A percentile compares a stretch with the other conserved stretches of the same genome.
phyloP scores from a whole-genome alignment of 2,329 filamentous ascomycete species.

The Venturia pyrina region DNA sequence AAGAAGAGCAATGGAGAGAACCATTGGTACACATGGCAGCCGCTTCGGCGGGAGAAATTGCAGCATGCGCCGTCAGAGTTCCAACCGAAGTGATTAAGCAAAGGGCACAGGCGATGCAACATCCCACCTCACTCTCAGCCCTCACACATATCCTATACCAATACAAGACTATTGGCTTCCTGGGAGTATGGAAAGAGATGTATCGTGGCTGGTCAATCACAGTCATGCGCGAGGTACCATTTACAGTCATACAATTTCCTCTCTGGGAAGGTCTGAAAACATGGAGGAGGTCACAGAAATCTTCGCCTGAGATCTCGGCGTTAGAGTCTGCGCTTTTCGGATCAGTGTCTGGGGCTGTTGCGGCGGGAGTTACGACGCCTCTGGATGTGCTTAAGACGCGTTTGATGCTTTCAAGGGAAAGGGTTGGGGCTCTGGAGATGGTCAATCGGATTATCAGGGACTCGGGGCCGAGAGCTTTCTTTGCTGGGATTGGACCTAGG shows the following conservation, averaged over 20 bases:
- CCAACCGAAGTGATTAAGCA: slow-evolving; percentile 98
- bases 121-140: slow-evolving; percentile 58
- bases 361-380: slow-evolving; percentile 82
- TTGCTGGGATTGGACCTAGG: slow-evolving; percentile 67
- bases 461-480: slow-evolving; percentile 59
- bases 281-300: slow-evolving; percentile 41
- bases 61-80: slow-evolving; percentile 84
- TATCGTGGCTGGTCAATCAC: slow-evolving; percentile 92
- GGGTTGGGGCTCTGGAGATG: slow-evolving; percentile 48
- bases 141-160: slow-evolving; percentile 55
- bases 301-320: slow-evolving; percentile 45
- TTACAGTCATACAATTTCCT: slow-evolving; percentile 94
- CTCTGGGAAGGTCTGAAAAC: slow-evolving; percentile 90
- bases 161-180: slow-evolving; percentile 29
- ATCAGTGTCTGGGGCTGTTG: slow-evolving; percentile 70
- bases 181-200: slow-evolving; percentile 65
- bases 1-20: slow-evolving; percentile 16
- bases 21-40: slow-evolving; percentile 64
- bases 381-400: slow-evolving; percentile 94
- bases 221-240: slow-evolving; percentile 90
- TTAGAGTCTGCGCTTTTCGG: slow-evolving; percentile 78
- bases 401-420: slow-evolving; percentile 77
- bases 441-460: slow-evolving; percentile 54
- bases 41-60: slow-evolving; percentile 77
- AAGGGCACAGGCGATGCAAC: slow-evolving; percentile 78